Base-by-base conservation (phyloP, 108 stramenopile genomes). In the Nitzschia sp. region DNA sequence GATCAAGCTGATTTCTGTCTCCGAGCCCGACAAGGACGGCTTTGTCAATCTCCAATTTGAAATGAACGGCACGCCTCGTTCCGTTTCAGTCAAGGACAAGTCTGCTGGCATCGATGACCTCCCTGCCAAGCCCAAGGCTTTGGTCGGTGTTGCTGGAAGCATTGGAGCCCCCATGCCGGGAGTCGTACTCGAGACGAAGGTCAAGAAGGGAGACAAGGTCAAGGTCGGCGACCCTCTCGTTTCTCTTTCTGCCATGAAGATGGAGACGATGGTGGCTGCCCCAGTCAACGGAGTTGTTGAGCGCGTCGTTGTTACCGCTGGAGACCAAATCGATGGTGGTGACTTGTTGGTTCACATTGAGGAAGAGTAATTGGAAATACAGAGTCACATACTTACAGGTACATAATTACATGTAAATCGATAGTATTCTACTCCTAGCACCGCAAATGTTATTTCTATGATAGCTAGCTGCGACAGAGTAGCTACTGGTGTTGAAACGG, bases 161-260 rank as follows among this genome's bases (percentile, higher is more conserved):
- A 84, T 97, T 26, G 96, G 95, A 27, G 95, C 97, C 3, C 93
- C 96, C 47, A 98, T 98, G 96, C 96, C 95, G 26, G 96, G 97
- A 19, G 97, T 96, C 0, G 95, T 98, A 11, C 80, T 98, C 19
- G 94, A 95, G 32, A 91, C 96, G 11, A 93, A 86, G 75, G 93
- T 96, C 1, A 83, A 81, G 57, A 79, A 79, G 28, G 98, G 98
- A 8, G 96, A 97, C 63, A 64, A 59, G 18, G 98, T 98, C 24
- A 80, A 84, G 61, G 75, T 75, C n/a, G 98, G 98, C n/a, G 84
- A 94, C 64, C 88, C 92, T 2, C 77, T 98, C 26, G 78, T 95
- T 5, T 81, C 93, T 3, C 77, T 98, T 45, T 83, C 79, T 5
- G 98, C 98, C 23, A 98, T 98, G 97, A 98, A 98, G 72, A 98